These are phyloP conservation scores for Ramaria sp. DNA, from an alignment of 768 basidiomycete genomes.

Conservation along the genomic window DNA sequence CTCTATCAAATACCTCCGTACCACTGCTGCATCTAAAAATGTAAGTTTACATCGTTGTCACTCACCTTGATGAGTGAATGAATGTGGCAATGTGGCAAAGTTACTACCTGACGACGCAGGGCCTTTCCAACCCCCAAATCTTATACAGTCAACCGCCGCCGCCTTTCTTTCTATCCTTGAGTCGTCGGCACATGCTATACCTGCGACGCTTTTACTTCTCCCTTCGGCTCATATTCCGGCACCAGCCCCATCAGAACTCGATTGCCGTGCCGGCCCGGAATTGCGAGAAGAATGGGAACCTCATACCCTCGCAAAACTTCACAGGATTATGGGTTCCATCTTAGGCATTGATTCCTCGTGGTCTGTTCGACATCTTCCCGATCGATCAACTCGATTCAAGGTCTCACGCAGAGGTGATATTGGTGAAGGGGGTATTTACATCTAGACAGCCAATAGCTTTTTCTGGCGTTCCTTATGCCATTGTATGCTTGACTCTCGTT, in stretches of 20 bases:
- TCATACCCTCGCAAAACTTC: neutral
- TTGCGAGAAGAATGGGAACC: slow-evolving; percentile 6
- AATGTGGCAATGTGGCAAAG: neutral
- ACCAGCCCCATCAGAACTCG: slow-evolving; percentile 30
- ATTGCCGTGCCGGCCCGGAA: slow-evolving; percentile 2
- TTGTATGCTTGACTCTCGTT: too few species aligned
- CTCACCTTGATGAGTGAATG: neutral
- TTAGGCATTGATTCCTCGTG: neutral
- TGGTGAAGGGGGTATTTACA: slow-evolving; percentile 9
- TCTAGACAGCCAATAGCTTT: neutral
- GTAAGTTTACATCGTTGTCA: neutral
- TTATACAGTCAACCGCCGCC: slow-evolving; percentile 43
- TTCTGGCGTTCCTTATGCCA: too few species aligned
- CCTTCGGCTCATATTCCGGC: slow-evolving; percentile 34
- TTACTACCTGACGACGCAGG: slow-evolving; percentile 24
- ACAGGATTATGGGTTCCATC: neutral
- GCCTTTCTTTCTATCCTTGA: slow-evolving; percentile 34
- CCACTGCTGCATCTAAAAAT: slow-evolving; percentile 9
- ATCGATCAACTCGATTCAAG: neutral
- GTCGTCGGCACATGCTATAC: neutral
- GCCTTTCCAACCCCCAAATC: slow-evolving; percentile 43
- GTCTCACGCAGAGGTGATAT: slow-evolving; percentile 5
- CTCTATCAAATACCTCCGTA: slow-evolving; percentile 43
- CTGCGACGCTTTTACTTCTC: slow-evolving; percentile 29
- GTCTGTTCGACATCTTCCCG: neutral